phyloP scores from a whole-genome alignment of 768 basidiomycete species.

The Plicaturopsis crispa region DNA sequence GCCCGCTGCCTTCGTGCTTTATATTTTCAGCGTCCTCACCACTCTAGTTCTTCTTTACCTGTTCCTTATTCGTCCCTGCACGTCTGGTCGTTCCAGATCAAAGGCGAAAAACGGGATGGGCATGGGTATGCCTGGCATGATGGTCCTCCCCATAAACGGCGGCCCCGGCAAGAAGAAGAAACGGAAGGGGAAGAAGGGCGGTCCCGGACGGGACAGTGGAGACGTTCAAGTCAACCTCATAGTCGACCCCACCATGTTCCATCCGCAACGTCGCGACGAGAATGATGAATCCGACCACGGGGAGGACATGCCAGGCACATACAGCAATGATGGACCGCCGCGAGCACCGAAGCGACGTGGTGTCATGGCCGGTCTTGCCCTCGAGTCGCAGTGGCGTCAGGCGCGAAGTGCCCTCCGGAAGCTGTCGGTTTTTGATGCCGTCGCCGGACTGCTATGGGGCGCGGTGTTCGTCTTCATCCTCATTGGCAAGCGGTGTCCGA shows the following conservation, averaged over 20 bases:
- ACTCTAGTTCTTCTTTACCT: conserved; percentile 44
- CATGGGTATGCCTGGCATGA: conserved; percentile 31
- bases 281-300: conserved; percentile 28
- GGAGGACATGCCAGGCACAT: conserved; percentile 30
- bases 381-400: conserved; percentile 56
- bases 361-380: conserved; percentile 50
- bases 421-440: conserved; percentile 40
- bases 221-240: conserved; percentile 70
- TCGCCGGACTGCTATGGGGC: conserved; percentile 45
- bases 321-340: conserved; percentile 16
- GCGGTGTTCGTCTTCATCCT: conserved; percentile 52
- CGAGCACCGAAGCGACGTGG: conserved; percentile 33
- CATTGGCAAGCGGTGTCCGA: conserved; percentile 56
- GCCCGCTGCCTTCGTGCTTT: conserved; percentile 48
- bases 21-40: conserved; percentile 47
- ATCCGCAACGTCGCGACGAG: conserved; percentile 26
- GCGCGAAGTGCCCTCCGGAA: conserved; percentile 50
- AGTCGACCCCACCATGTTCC: conserved; percentile 58
- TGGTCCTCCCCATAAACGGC: conserved; percentile 58
- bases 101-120: neutral
- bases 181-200: conserved; percentile 32
- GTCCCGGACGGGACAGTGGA: conserved; percentile 20
- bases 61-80: conserved; percentile 50
- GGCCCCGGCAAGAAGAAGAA: conserved; percentile 36
- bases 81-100: conserved; percentile 8